Evolutionary conservation across 2,329 filamentous ascomycete genomes (phyloP).

Genomic region (Aureobasidium sp.): DNA sequence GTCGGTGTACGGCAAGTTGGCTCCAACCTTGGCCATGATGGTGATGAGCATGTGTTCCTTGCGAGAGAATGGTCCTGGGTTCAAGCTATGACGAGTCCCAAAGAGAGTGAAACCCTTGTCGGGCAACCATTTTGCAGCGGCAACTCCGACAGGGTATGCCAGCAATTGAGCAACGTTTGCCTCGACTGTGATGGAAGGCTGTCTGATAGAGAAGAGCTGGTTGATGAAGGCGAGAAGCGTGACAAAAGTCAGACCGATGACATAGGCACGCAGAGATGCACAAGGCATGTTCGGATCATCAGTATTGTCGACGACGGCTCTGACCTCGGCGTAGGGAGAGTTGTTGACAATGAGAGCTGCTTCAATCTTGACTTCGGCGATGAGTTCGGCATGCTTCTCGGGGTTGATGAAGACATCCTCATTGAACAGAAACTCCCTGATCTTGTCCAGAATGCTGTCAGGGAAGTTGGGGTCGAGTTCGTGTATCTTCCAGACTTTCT

Average conservation of each 20-base stretch:
- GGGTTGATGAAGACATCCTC: constrained; percentile 12
- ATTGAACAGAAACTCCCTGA: constrained; percentile 18
- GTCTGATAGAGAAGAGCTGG: constrained; percentile 27
- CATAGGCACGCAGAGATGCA: constrained; percentile 29
- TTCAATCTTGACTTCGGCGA: constrained; percentile 4
- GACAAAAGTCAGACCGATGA: constrained; percentile 26
- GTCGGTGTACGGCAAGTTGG: neutral
- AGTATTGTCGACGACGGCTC: constrained; percentile 21
- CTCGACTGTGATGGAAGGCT: constrained; percentile 21
- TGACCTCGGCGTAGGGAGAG: constrained; percentile 24
- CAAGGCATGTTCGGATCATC: constrained; percentile 24
- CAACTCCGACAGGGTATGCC: constrained; percentile 71
- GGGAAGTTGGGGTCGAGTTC: constrained; percentile 19
- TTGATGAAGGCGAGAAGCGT: constrained; percentile 26
- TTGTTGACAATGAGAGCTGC: constrained; percentile 16
- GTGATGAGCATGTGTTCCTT: constrained; percentile 50
- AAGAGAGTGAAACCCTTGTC: constrained; percentile 33
- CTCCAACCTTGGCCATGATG: constrained; percentile 23
- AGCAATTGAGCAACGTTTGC: constrained; percentile 50
- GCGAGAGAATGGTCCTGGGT: constrained; percentile 38
- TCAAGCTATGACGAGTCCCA: constrained; percentile 31
- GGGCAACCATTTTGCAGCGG: constrained; percentile 68
- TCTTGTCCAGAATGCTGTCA: constrained; percentile 17
- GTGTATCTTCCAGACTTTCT: constrained; percentile 16
- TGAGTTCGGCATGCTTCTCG: constrained; percentile 17